These are phyloP conservation scores for Neurospora intermedia DNA, from an alignment of 495 filamentous ascomycete genomes.

Conservation along the genomic window DNA sequence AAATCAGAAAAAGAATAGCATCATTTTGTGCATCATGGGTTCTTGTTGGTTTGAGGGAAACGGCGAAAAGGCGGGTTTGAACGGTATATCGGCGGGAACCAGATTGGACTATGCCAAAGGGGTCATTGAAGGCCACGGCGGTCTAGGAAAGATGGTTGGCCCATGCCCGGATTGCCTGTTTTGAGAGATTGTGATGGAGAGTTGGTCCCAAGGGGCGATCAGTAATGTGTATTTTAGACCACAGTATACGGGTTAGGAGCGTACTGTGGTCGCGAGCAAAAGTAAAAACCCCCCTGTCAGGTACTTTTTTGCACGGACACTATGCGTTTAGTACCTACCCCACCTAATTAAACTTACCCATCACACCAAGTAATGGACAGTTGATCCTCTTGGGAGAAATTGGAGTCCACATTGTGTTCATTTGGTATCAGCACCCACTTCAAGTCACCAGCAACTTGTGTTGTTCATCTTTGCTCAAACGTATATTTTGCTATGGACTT, in stretches of 20 bases:
- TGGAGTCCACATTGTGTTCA: not conserved
- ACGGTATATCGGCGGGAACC: slow-evolving; percentile 8
- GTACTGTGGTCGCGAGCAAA: too few relatives aligned
- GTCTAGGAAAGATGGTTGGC: slow-evolving; percentile 25
- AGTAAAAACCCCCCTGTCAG: too few relatives aligned
- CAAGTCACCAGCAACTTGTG: not conserved
- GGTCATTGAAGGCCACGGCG: slow-evolving; percentile 17
- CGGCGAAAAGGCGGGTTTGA: slow-evolving; percentile 4
- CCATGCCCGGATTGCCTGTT: slow-evolving; percentile 17
- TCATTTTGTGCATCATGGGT: not conserved
- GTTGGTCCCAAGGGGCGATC: not conserved
- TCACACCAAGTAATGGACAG: not conserved
- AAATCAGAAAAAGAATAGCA: slow-evolving; percentile 9
- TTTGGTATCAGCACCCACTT: not conserved
- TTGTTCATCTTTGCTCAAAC: not conserved
- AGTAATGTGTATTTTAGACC: not conserved
- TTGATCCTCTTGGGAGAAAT: not conserved
- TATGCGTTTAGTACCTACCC: too few relatives aligned
- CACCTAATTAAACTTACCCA: too few relatives aligned
- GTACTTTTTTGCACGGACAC: too few relatives aligned
- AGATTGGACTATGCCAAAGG: slow-evolving; percentile 23
- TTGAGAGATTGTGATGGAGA: slow-evolving; percentile 10
- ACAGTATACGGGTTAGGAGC: not conserved
- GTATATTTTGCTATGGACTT: not conserved
- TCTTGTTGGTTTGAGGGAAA: not conserved